Evolutionary conservation across 169 alveolate genomes (phyloP).

Genomic region (Plasmodium gaboni): DNA sequence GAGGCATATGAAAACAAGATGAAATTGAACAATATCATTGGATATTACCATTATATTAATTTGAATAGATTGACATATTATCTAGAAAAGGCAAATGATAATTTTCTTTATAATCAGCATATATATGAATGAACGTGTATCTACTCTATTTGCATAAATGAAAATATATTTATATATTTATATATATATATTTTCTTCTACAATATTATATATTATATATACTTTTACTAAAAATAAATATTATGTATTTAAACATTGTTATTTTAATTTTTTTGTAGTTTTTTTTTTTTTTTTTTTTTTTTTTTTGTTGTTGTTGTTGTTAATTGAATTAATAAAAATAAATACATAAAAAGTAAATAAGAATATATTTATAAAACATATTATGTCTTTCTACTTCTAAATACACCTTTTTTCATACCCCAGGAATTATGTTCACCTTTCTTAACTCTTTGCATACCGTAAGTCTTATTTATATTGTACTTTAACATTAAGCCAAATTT

Average conservation of each 20-base stretch:
- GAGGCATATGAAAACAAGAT: conserved; percentile 16
- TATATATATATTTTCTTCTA: neutral
- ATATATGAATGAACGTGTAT: neutral
- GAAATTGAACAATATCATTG: conserved; percentile 43
- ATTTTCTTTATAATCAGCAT: neutral
- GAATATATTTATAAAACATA: neutral
- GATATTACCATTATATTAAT: conserved; percentile 67
- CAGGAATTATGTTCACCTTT: conserved; percentile 82
- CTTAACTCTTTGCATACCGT: conserved; percentile 83
- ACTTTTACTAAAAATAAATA: neutral
- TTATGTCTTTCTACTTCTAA: conserved; percentile 77
- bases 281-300: no score
- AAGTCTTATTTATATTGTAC: conserved; percentile 54
- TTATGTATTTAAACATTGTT: neutral
- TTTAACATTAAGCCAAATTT: conserved; percentile 66
- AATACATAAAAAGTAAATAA: neutral
- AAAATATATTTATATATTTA: no score
- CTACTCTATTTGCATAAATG: no score
- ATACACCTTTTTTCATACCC: conserved; percentile 82
- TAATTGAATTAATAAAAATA: no score
- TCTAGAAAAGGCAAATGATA: conserved; percentile 8
- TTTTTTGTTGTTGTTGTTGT: no score
- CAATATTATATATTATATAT: neutral
- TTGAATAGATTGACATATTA: conserved; percentile 66
- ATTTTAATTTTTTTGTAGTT: neutral